Percentiles rank a stretch among this genome's conserved stretches.
These are phyloP conservation scores for Aspergillus sp. DNA, from an alignment of 2,329 filamentous ascomycete species.

Conservation along the genomic window DNA sequence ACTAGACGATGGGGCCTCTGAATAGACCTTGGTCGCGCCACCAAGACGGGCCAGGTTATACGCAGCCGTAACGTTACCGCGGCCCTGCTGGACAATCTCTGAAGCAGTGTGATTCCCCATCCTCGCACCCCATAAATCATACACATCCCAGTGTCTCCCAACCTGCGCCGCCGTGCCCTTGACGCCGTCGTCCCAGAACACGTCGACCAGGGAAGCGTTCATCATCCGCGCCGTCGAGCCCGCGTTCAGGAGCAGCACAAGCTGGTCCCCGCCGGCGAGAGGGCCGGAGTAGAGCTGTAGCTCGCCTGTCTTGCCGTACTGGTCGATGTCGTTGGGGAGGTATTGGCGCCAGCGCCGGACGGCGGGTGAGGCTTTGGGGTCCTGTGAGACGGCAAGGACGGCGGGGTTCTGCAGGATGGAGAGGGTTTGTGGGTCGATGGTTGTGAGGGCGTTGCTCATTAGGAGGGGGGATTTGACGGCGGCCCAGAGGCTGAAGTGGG, in stretches of 20 bases:
- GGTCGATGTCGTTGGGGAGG: conserved; percentile 34
- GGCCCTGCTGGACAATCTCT: conserved; percentile 37
- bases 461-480: conserved; percentile 41
- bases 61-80: conserved; percentile 20
- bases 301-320: conserved; percentile 37
- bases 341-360: conserved; percentile 40
- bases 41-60: conserved; percentile 43
- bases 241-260: conserved; percentile 46
- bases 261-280: conserved; percentile 40
- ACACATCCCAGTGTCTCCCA: conserved; percentile 43
- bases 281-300: conserved; percentile 45
- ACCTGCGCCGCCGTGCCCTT: conserved; percentile 37
- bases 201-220: conserved; percentile 45
- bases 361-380: conserved; percentile 36
- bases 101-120: conserved; percentile 42
- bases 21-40: conserved; percentile 44
- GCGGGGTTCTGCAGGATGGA: conserved; percentile 43
- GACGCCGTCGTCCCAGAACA: conserved; percentile 44
- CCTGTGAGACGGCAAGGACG: conserved; percentile 44
- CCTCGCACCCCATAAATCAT: conserved; percentile 50
- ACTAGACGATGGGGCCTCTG: conserved; percentile 28
- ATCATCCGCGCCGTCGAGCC: conserved; percentile 37
- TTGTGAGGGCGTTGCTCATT: conserved; percentile 40
- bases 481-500: conserved; percentile 45
- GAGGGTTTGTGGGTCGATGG: conserved; percentile 34